Evolutionary conservation across 805 yeast species (phyloP), one percentile per base, ranked within the genome.

Genomic region (Suhomyces faveliae): DNA sequence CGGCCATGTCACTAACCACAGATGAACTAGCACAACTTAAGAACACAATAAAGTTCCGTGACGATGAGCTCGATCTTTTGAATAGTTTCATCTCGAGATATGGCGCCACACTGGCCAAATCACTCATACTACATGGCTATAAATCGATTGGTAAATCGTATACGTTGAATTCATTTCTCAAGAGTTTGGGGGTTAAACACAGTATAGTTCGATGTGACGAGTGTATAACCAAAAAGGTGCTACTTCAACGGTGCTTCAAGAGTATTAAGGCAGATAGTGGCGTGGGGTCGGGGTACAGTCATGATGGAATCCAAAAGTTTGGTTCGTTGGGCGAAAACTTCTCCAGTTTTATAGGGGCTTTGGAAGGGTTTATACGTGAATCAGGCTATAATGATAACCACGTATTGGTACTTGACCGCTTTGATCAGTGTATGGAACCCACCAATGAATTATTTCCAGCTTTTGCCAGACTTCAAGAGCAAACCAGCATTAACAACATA

Each of bases 71-170:
- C 17, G 66, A 61, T 8, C 57, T 74, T 8, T 52, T 78, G 15
- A 53, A 60, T 27, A 58, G 73, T 0, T 74, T 68, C 44, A 45
- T 79, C 1, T 57, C 67, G 6, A 58, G 58, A 8, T 64, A 67
- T 15, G 22, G 55, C 1, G 53, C 48, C 3, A 27, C 58, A 2
- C 64, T 68, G 61, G 62, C 66, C 0, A 71, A 77, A 1, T 58
- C 71, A 5, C 40, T 78, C 9, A 57, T 76, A 2, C 66, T 79
- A 3, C 80, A 77, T 54, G 84, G 84, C 0, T 69, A 73, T 48
- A 64, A 70, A 45, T 70, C 81, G 1, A 63, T 76, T 13, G 84
- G 84, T 0, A 79, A 79, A 53, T 62, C 81, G 2, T 63, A 61
- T 46, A 66, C 72, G 0, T 60, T 78, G 4, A 52, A 49, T 1